Percentiles rank a stretch among this genome's conserved stretches.
These are phyloP conservation scores for Auriscalpium orientale DNA, from an alignment of 768 basidiomycete genomes.

Conservation along the genomic window DNA sequence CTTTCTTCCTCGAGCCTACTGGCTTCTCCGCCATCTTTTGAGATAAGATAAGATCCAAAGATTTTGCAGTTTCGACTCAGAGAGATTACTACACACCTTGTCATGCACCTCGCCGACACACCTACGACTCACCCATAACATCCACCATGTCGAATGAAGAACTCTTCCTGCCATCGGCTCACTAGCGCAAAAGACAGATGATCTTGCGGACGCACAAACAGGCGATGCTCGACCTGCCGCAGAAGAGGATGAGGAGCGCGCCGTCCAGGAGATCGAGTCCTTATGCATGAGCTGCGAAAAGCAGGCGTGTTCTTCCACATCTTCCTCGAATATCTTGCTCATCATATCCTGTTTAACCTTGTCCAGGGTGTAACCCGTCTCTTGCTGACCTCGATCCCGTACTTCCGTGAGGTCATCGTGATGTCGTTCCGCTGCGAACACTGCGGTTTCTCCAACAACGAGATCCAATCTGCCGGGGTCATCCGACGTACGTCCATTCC, in stretches of 20 bases:
- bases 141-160: constrained; percentile 17
- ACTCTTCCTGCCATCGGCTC: constrained; percentile 52
- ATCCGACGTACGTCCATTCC: constrained; percentile 63
- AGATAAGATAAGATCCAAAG: neutral
- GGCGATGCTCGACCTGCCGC: constrained; percentile 1
- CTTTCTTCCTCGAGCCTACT: no score
- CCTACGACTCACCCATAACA: neutral
- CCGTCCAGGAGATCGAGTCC: constrained; percentile 80
- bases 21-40: no score
- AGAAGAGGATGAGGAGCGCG: constrained; percentile 47
- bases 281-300: constrained; percentile 92
- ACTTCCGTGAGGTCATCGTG: constrained; percentile 89
- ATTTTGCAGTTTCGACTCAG: neutral
- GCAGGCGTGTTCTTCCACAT: constrained; percentile 48
- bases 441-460: constrained; percentile 86
- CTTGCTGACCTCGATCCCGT: constrained; percentile 90
- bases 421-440: constrained; percentile 96
- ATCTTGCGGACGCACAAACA: constrained; percentile 2
- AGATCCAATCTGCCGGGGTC: constrained; percentile 83
- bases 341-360: constrained; percentile 1
- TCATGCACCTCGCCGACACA: neutral
- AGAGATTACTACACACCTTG: neutral
- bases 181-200: constrained; percentile 43
- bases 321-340: neutral
- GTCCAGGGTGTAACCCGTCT: constrained; percentile 79